Percentiles rank a stretch among this genome's conserved stretches.
phyloP scores from a whole-genome alignment of 208 protist species.

The Trypanosoma brucei region DNA sequence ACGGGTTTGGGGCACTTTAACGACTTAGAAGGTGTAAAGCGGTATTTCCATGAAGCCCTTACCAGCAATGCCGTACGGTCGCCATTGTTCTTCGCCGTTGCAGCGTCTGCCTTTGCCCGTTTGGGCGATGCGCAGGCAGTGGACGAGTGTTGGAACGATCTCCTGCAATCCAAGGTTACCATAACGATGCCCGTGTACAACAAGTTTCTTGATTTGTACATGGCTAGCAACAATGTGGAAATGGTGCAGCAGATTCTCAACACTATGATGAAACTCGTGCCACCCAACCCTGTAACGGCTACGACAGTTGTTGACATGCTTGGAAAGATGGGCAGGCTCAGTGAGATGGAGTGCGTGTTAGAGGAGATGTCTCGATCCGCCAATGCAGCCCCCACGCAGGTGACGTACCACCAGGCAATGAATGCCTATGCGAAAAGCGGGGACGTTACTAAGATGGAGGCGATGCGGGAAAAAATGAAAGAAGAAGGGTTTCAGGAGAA shows the following conservation, averaged over 20 bases:
- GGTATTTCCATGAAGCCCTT: conserved; percentile 55
- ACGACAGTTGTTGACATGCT: conserved; percentile 92
- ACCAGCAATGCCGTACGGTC: conserved; percentile 39
- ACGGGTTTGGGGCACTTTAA: conserved; percentile 57
- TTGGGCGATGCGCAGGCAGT: conserved; percentile 51
- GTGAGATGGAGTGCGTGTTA: conserved; percentile 85
- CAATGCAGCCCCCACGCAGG: conserved; percentile 78
- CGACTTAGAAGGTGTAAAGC: conserved; percentile 57
- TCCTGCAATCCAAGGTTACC: conserved; percentile 64
- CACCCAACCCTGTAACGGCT: conserved; percentile 84
- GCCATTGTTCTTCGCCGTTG: conserved; percentile 79
- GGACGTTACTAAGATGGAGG: conserved; percentile 84
- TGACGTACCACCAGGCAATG: conserved; percentile 89
- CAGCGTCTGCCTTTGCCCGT: conserved; percentile 60
- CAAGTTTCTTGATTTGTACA: conserved; percentile 86
- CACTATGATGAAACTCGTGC: conserved; percentile 88
- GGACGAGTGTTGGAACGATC: conserved; percentile 74
- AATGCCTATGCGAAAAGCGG: conserved; percentile 89
- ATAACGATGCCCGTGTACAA: conserved; percentile 89
- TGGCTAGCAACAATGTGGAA: conserved; percentile 71
- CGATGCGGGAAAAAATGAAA: conserved; percentile 51
- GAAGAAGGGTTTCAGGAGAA: conserved; percentile 73
- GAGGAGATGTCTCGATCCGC: conserved; percentile 85
- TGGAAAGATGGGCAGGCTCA: conserved; percentile 85
- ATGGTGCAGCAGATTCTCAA: conserved; percentile 87